Conservation (phyloP, 140 eudicot species). For the Bidens hawaiensis region DNA sequence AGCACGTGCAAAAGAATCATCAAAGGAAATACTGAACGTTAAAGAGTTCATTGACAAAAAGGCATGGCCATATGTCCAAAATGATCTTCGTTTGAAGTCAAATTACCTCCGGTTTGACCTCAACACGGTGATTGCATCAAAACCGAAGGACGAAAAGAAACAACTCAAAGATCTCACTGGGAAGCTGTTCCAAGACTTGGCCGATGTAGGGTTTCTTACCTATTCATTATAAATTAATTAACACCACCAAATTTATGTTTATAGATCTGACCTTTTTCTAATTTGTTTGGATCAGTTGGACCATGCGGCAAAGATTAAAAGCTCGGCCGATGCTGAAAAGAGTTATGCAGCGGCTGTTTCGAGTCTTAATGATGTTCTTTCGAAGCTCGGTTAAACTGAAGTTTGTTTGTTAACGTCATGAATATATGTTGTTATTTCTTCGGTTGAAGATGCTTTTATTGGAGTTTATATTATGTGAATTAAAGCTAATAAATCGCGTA, state of each 20-base stretch:
- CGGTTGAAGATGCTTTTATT: slow-evolving; percentile 20
- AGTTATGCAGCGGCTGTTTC: slow-evolving; percentile 78
- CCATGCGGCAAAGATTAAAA: slow-evolving; percentile 91
- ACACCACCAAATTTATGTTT: background rate
- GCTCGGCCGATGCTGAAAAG: slow-evolving; percentile 80
- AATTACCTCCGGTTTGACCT: slow-evolving; percentile 87
- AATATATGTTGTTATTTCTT: slow-evolving; percentile 31
- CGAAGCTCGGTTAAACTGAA: slow-evolving; percentile 74
- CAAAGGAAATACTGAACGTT: slow-evolving; percentile 75
- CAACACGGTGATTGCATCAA: slow-evolving; percentile 79
- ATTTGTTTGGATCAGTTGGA: slow-evolving; percentile 58
- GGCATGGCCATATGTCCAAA: slow-evolving; percentile 98
- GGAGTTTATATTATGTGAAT: slow-evolving; percentile 13
- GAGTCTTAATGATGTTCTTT: slow-evolving; percentile 61
- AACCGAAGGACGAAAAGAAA: slow-evolving; percentile 77
- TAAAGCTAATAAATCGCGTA: slow-evolving; percentile 3
- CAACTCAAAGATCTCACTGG: slow-evolving; percentile 72
- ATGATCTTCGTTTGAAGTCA: slow-evolving; percentile 80
- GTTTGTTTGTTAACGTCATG: slow-evolving; percentile 32
- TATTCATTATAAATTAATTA: too few species aligned
- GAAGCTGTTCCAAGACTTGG: slow-evolving; percentile 64
- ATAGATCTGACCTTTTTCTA: background rate
- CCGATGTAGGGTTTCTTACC: slow-evolving; percentile 43
- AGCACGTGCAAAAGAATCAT: slow-evolving; percentile 78
- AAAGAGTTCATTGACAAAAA: slow-evolving; percentile 77